Evolutionary conservation across 352 stramenopile genomes (phyloP).

Genomic region (Globisporangium cederbergense): DNA sequence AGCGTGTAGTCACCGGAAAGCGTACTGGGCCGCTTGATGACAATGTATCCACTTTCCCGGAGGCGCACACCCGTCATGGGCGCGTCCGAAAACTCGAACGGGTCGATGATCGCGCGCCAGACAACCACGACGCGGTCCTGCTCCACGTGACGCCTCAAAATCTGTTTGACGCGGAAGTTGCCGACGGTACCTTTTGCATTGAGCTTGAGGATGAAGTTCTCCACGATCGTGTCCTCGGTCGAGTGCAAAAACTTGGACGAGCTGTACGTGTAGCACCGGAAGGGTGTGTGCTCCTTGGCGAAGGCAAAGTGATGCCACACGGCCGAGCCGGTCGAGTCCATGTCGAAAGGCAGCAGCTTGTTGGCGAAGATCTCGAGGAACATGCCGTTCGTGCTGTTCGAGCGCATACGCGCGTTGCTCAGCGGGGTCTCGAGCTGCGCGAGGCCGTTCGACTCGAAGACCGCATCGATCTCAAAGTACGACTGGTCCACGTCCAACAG

Average conservation of each 20-base stretch:
- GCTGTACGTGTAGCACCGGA: slow-evolving; percentile 10
- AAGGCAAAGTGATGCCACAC: slow-evolving; percentile 38
- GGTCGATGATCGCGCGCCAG: slow-evolving; percentile 52
- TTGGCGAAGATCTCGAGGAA: slow-evolving; percentile 38
- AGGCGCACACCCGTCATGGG: slow-evolving; percentile 46
- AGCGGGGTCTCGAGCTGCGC: neutral
- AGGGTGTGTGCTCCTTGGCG: slow-evolving; percentile 11
- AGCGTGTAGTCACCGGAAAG: slow-evolving; percentile 23
- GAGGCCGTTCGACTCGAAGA: slow-evolving; percentile 6
- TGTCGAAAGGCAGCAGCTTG: slow-evolving; percentile 37
- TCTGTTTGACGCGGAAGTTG: slow-evolving; percentile 53
- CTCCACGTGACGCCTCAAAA: slow-evolving; percentile 47
- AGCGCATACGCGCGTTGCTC: neutral
- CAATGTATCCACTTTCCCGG: slow-evolving; percentile 54
- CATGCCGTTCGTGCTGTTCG: slow-evolving; percentile 18
- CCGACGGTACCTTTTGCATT: slow-evolving; percentile 45
- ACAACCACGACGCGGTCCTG: slow-evolving; percentile 49
- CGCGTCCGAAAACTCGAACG: slow-evolving; percentile 47
- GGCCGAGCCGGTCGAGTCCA: slow-evolving; percentile 26
- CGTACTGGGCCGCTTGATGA: slow-evolving; percentile 34
- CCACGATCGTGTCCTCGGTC: slow-evolving; percentile 55
- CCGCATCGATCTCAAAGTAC: slow-evolving; percentile 2
- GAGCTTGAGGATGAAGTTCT: slow-evolving; percentile 54
- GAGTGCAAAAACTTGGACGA: slow-evolving; percentile 8
- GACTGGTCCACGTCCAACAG: neutral